Evolutionary conservation across 1,284 basidiomycete species (phyloP).

Genomic region (Inonotus obliquus): DNA sequence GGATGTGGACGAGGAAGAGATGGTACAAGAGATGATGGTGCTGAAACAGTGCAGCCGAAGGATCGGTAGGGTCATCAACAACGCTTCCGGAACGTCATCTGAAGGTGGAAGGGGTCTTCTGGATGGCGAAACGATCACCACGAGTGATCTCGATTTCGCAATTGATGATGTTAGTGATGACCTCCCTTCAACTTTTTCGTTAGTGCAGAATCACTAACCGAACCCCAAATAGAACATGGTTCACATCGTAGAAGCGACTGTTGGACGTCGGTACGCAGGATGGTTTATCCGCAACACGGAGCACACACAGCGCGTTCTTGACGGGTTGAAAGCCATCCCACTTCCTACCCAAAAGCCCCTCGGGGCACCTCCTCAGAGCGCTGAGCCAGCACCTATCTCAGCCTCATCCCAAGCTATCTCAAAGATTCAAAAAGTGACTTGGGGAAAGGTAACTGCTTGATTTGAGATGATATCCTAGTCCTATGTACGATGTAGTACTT

Average conservation of each 20-base stretch:
- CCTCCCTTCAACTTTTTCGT: background rate
- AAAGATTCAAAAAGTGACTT: conserved; percentile 7
- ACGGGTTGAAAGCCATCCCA: conserved; percentile 70
- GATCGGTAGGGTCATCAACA: conserved; percentile 49
- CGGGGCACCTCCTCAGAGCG: background rate
- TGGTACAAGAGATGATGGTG: conserved; percentile 96
- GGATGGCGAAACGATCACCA: conserved; percentile 83
- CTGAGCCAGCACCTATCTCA: background rate
- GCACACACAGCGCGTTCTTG: conserved; percentile 79
- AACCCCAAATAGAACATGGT: conserved; percentile 73
- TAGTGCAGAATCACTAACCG: background rate
- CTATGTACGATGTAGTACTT: background rate
- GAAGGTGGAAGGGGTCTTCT: conserved; percentile 57
- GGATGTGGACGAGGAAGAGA: conserved; percentile 87
- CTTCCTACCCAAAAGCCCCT: conserved; percentile 37
- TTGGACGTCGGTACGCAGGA: conserved; percentile 88
- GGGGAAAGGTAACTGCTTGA: conserved; percentile 5
- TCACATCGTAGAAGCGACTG: conserved; percentile 90
- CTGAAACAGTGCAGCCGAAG: conserved; percentile 86
- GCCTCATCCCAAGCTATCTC: background rate
- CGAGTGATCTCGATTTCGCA: conserved; percentile 93
- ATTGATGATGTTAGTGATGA: conserved; percentile 73
- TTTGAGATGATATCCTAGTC: background rate
- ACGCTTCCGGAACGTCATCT: conserved; percentile 22
- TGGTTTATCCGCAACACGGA: conserved; percentile 97